phyloP scores from a whole-genome alignment of 495 filamentous ascomycete genomes.

The Penicillium macrosclerotiorum region DNA sequence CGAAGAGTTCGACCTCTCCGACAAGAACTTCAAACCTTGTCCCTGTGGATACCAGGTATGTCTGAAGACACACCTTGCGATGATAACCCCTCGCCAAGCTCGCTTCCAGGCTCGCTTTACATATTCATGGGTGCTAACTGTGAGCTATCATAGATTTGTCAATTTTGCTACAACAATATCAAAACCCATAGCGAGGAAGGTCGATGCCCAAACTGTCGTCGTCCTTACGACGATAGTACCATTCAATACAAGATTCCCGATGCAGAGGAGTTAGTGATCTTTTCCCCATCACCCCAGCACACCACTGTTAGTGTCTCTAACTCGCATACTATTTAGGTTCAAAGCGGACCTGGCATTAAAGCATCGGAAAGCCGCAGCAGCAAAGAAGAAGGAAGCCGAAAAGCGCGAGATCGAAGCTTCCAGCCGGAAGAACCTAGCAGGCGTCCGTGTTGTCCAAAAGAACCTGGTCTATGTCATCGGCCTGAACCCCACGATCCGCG shows the following conservation, averaged over 20 bases:
- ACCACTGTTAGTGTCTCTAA: conserved; percentile 3
- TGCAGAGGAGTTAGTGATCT: conserved; percentile 73
- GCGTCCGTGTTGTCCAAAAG: conserved; percentile 94
- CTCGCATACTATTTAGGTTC: conserved; percentile 46
- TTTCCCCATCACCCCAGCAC: not conserved
- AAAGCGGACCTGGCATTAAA: conserved; percentile 87
- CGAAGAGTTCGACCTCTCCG: conserved; percentile 96
- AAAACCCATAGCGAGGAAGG: conserved; percentile 88
- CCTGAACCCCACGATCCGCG: conserved; percentile 82
- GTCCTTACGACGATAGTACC: conserved; percentile 91
- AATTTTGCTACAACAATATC: conserved; percentile 99
- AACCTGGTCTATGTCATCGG: conserved; percentile 98
- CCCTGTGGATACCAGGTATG: conserved; percentile 96
- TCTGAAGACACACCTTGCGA: not conserved
- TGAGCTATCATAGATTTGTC: conserved; percentile 69
- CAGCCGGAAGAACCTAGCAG: conserved; percentile 90
- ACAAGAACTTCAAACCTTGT: conserved; percentile 96
- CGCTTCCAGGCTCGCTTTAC: not conserved
- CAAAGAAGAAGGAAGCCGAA: conserved; percentile 90
- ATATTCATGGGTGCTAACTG: conserved; percentile 9
- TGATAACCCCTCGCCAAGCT: too few species aligned
- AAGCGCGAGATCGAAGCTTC: conserved; percentile 93
- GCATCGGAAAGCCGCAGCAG: conserved; percentile 85
- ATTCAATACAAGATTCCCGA: conserved; percentile 95
- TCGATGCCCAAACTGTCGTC: conserved; percentile 91